Conservation (phyloP, 345 rosid genomes). For the Cochlearia excelsa region DNA sequence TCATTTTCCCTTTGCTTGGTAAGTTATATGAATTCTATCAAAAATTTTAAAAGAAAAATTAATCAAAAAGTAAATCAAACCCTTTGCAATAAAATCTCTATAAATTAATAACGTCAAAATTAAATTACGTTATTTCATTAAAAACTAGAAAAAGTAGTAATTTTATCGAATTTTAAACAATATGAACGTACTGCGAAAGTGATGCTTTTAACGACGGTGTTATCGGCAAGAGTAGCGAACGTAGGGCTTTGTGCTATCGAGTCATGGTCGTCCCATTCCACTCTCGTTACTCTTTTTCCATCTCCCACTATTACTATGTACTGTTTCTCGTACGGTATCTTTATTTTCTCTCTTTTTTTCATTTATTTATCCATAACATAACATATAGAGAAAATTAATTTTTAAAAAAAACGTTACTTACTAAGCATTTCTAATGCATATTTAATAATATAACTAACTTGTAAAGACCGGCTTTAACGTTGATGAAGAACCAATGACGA, state of each 20-base stretch:
- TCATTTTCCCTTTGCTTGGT: constrained; percentile 29
- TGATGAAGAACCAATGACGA: constrained; percentile 49
- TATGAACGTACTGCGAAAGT: constrained; percentile 25
- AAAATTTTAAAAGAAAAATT: no score
- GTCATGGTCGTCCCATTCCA: constrained; percentile 65
- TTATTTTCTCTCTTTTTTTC: constrained; percentile 62
- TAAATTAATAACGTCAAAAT: no score
- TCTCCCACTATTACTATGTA: constrained; percentile 56
- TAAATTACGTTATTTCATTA: no score
- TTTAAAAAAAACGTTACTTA: background rate
- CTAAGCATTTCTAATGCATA: background rate
- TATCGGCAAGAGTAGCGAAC: constrained; percentile 54
- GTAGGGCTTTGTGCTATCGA: constrained; percentile 53
- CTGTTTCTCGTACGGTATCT: constrained; percentile 64
- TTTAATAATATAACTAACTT: constrained; percentile 30
- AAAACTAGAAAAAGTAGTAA: no score
- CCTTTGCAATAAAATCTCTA: background rate
- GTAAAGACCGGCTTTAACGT: constrained; percentile 48
- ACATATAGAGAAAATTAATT: no score
- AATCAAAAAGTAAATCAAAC: background rate
- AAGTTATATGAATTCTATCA: constrained; percentile 64
- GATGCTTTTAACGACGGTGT: constrained; percentile 52
- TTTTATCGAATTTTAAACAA: no score
- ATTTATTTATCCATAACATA: no score
- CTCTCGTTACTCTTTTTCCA: constrained; percentile 47